Evolutionary conservation across 2,329 filamentous ascomycete species (phyloP), one percentile per base, ranked within the genome.

Genomic region (Stagonosporopsis chrysanthemi): DNA sequence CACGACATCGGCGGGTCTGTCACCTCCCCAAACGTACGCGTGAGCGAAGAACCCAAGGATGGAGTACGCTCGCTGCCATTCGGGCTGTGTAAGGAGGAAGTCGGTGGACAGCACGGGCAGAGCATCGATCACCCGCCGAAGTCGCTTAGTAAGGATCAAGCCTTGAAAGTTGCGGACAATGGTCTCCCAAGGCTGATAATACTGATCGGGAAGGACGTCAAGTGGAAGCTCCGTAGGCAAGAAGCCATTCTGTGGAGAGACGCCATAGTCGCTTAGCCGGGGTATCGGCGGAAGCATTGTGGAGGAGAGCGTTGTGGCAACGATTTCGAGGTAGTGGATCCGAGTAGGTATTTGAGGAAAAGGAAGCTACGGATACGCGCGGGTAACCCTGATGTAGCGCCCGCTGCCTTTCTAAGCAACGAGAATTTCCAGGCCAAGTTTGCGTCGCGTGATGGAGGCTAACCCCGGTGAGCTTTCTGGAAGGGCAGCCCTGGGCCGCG

Each of bases 141-240:
- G 82, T 59, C 93, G 88, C 75, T 90, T 91, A 77, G 89, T 96
- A 54, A 97, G 84, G 48, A 98, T 88, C 58, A 98, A 82, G 12
- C 88, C 87, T 78, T 97, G 95, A 28, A 99, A 83, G 71, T 97
- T 97, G 65, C 88, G 85, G 31, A 89, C 86, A 46, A 97, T 84
- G 42, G 89, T 86, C 79, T 99, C 95, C 95, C 95, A 99, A 73
- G 92, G 91, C 76, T 90, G 88, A 78, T 98, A 99, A 81, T 97
- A 98, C 2, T 90, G 86, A 72, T 97, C 90, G 9, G 92, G 90
- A 14, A 99, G 86, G 52, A 86, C 81, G 60, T 91, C 88, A 62
- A 98, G 82, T 39, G 95, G 95, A 33, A 90, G 80, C 63, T 91
- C 87, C 61, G 90, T 83, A 2, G 95, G 92, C 51, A 99, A 86